Conservation (phyloP, 75 land plant species). For the Pseudotsuga menziesii region DNA sequence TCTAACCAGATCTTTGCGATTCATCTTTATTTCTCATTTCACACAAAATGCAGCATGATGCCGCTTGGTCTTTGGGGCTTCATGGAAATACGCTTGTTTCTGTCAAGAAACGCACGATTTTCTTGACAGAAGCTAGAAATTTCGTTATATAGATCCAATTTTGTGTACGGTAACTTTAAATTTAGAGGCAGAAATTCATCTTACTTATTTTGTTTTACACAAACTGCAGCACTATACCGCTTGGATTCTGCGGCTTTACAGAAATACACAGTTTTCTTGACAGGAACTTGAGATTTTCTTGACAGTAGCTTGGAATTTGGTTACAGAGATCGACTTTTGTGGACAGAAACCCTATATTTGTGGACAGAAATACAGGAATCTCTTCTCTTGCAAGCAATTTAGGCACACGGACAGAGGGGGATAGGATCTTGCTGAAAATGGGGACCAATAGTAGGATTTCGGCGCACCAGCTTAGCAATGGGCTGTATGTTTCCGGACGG, state of each 20-base stretch:
- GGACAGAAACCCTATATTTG: not conserved
- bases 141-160: too few species aligned
- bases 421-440: not conserved
- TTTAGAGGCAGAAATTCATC: not conserved
- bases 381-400: not conserved
- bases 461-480: conserved; percentile 80
- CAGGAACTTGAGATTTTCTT: too few species aligned
- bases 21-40: not conserved
- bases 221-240: too few species aligned
- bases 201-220: not conserved
- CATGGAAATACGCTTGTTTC: not conserved
- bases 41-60: not conserved
- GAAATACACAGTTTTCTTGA: not conserved
- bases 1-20: not conserved
- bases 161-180: too few species aligned
- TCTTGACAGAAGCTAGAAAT: too few species aligned
- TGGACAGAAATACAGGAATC: not conserved
- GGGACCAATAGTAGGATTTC: conserved; percentile 1
- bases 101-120: not conserved
- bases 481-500: conserved; percentile 70
- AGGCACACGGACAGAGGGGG: not conserved
- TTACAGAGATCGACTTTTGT: too few species aligned
- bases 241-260: not conserved
- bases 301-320: too few species aligned
- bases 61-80: not conserved